phyloP scores from a whole-genome alignment of 2,329 filamentous ascomycete genomes.

The Trichophyton schoenleinii region DNA sequence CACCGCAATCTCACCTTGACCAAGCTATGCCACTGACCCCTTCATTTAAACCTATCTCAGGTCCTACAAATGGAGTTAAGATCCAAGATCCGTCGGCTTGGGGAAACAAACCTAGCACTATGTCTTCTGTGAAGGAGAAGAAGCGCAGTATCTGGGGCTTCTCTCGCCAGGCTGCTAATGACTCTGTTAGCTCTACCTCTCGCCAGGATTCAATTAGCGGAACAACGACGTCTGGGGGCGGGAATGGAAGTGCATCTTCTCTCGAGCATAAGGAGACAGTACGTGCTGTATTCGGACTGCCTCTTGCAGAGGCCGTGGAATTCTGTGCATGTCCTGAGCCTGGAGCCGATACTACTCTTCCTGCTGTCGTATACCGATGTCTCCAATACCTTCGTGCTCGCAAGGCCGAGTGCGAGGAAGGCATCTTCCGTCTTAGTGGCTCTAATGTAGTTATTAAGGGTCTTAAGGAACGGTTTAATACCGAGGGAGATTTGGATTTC shows the following conservation, averaged over 20 bases:
- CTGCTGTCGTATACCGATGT: conserved; percentile 87
- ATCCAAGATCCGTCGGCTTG: conserved; percentile 74
- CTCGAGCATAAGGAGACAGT: conserved; percentile 42
- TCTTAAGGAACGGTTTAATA: conserved; percentile 85
- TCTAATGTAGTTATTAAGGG: conserved; percentile 89
- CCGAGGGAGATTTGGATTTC: conserved; percentile 80
- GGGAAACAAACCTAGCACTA: conserved; percentile 55
- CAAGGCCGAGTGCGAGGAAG: conserved; percentile 73
- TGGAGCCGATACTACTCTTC: conserved; percentile 62
- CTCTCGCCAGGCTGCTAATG: conserved; percentile 58
- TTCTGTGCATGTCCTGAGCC: conserved; percentile 52
- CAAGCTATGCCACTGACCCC: conserved; percentile 22
- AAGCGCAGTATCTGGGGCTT: conserved; percentile 60
- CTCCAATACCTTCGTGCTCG: conserved; percentile 83
- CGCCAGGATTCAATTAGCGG: conserved; percentile 17
- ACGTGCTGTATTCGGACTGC: conserved; percentile 69
- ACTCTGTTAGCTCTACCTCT: conserved; percentile 29
- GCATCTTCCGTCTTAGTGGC: conserved; percentile 93
- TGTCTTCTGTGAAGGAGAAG: conserved; percentile 57
- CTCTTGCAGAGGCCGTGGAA: conserved; percentile 73
- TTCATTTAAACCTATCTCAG: conserved; percentile 55
- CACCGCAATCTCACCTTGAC: conserved; percentile 20
- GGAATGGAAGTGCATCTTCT: conserved; percentile 34
- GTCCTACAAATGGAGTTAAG: conserved; percentile 66
- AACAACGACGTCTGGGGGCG: background rate